Evolutionary conservation across 768 basidiomycete genomes (phyloP), one percentile per base, ranked within the genome.

Genomic region (Lactarius indigo): DNA sequence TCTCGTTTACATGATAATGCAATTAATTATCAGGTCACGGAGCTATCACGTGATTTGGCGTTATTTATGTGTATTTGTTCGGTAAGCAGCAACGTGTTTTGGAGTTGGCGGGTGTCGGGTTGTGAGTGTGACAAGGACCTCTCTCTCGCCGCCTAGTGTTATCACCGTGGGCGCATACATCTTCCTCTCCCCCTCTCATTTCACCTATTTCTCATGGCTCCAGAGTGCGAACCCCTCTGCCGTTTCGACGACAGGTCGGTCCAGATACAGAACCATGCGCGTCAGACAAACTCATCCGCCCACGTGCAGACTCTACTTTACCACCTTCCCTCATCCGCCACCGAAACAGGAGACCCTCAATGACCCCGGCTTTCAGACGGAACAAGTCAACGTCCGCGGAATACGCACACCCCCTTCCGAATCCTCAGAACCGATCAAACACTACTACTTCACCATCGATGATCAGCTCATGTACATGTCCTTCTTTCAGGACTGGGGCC

Each of bases 401-500:
- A 83, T 82, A 9, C 82, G 79, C 74, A 84, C 80, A 44, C 83
- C 84, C n/a, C 83, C 85, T 37, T 83, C 87, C 52, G 80, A 84
- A 30, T 83, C 90, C 18, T 86, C 89, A 28, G 90, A 94, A 72
- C 89, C 90, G 70, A 85, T 88, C 64, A 82, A 84, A 61, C 92
- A 92, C 76, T 92, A 92, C 79, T 96, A 90, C 79, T 94, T 96
- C 80, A 92, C 91, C 64, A 86, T 96, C 79, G 94, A 97, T 78
- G 90, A 95, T 81, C 90, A 94, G 70, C 83, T 97, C 42, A 83
- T 90, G 71, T 97, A 97, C 80, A 84, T 94, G 70, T 92, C 91
- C 37, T 97, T 97, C 84, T 96, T 91, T 76, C 88, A 94, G 75
- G 94, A 97, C 76, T 96, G 92, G 88, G 94, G 94, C 17, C 94